Evolutionary conservation across 371 early-diverging fungal genomes (phyloP).

Genomic region (Mucor saturninus): DNA sequence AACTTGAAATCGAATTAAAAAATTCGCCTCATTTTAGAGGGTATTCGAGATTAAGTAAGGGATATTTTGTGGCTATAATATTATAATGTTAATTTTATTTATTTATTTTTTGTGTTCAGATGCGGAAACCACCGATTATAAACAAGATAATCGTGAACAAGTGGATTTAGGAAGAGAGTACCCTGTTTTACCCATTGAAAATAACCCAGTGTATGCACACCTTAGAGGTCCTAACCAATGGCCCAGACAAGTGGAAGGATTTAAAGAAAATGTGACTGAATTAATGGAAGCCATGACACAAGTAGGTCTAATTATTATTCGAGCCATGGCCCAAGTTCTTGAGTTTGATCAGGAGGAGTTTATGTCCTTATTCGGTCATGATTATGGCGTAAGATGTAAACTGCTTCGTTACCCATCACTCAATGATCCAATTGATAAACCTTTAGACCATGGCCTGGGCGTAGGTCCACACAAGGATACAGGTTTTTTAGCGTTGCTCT

Average conservation of each 20-base stretch:
- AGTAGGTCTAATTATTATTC: conserved; percentile 50
- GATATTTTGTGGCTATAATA: not conserved
- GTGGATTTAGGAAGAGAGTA: conserved; percentile 63
- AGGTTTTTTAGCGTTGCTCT: conserved; percentile 62
- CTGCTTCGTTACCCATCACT: conserved; percentile 43
- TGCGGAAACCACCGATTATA: conserved; percentile 57
- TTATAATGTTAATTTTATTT: not conserved
- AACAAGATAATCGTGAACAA: conserved; percentile 63
- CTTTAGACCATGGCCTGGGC: conserved; percentile 48
- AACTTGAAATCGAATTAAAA: conserved; percentile 58
- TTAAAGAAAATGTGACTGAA: conserved; percentile 44
- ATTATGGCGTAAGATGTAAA: conserved; percentile 56
- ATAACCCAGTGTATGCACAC: conserved; percentile 44
- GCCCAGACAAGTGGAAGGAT: conserved; percentile 51
- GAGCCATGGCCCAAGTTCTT: conserved; percentile 55
- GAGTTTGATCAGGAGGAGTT: conserved; percentile 47
- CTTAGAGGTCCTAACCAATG: conserved; percentile 64
- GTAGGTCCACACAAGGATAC: conserved; percentile 63
- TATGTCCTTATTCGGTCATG: conserved; percentile 44
- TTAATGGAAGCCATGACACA: conserved; percentile 47
- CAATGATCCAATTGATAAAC: conserved; percentile 30
- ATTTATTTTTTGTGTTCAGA: conserved; percentile 18
- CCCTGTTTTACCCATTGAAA: conserved; percentile 28
- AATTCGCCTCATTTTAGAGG: conserved; percentile 69
- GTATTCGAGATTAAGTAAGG: conserved; percentile 54